These are phyloP conservation scores for Dipteronia dyeriana DNA, from an alignment of 345 rosid species.

Conservation along the genomic window DNA sequence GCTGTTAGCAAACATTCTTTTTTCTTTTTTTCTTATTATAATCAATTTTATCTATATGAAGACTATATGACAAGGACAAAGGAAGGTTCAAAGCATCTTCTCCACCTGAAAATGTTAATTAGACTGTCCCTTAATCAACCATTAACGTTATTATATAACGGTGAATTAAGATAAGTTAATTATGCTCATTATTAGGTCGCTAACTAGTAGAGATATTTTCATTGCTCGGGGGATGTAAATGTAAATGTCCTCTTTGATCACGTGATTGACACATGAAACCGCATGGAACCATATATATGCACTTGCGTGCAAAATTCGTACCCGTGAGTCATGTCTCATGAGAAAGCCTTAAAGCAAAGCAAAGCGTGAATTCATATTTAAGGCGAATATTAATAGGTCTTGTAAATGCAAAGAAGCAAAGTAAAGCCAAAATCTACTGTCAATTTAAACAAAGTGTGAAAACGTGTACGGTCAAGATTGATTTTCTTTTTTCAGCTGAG, in stretches of 20 bases:
- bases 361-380: not conserved
- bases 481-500: not conserved
- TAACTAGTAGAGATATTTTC: not conserved
- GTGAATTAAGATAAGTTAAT: not conserved
- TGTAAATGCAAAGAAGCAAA: not conserved
- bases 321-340: too few relatives aligned
- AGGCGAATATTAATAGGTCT: not conserved
- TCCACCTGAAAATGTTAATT: not conserved
- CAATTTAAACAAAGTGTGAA: too few relatives aligned
- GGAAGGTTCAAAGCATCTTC: conserved; percentile 22
- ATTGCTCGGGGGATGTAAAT: not conserved
- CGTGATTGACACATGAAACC: conserved; percentile 1
- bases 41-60: too few relatives aligned
- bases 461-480: conserved; percentile 17
- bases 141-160: not conserved
- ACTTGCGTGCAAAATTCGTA: not conserved
- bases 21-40: too few relatives aligned
- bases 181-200: not conserved
- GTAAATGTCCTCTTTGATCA: not conserved
- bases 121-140: not conserved
- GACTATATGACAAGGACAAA: not conserved
- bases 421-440: not conserved
- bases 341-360: not conserved
- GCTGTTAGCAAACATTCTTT: too few relatives aligned
- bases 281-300: too few relatives aligned